Evolutionary conservation across 441 rosid genomes (phyloP).

Genomic region (Adansonia grandidieri): DNA sequence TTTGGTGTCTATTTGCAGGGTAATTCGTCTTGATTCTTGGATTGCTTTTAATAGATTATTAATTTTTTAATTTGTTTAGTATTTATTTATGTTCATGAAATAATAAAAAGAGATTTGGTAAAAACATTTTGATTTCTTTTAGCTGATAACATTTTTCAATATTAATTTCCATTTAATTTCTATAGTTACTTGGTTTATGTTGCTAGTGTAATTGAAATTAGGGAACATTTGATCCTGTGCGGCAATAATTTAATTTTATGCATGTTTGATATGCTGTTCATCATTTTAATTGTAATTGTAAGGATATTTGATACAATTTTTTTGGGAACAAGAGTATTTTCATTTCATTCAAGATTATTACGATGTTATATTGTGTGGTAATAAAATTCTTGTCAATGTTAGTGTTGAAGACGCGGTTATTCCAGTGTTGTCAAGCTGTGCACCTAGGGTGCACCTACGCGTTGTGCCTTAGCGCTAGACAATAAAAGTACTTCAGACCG

Average conservation of each 20-base stretch:
- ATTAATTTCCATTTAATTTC: not conserved
- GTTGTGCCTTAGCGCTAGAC: too few relatives aligned
- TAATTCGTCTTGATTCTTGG: slow-evolving; percentile 13
- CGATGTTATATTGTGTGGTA: not conserved
- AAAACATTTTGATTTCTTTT: not conserved
- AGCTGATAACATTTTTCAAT: not conserved
- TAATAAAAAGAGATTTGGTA: not conserved
- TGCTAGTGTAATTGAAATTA: not conserved
- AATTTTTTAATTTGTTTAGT: not conserved
- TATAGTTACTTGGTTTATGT: not conserved
- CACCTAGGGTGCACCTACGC: too few relatives aligned
- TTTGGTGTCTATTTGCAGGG: slow-evolving; percentile 25
- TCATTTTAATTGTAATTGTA: not conserved
- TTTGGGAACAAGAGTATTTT: not conserved
- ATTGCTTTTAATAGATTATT: not conserved
- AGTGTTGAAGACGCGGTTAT: not conserved
- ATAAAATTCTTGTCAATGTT: not conserved
- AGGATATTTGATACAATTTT: not conserved
- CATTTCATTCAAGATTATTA: not conserved
- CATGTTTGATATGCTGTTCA: not conserved
- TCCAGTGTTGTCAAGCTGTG: too few relatives aligned
- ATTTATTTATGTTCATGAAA: not conserved
- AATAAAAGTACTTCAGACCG: too few relatives aligned
- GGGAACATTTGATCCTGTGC: not conserved
- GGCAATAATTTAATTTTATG: not conserved